Base-by-base conservation (phyloP, 352 stramenopile species). In the Phytophthora brassicae region DNA sequence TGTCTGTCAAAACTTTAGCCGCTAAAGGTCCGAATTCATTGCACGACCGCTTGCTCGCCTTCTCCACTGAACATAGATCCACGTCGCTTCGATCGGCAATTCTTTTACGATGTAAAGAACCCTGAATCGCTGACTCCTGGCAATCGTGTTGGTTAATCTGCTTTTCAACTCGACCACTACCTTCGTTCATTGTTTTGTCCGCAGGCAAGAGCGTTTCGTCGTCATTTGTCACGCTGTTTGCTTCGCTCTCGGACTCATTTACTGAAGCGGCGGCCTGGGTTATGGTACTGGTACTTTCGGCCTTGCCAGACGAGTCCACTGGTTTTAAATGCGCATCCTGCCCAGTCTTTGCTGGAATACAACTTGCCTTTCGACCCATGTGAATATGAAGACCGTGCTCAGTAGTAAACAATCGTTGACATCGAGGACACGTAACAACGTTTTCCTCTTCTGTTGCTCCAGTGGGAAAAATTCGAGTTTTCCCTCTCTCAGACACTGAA, bases 381-480 rank as follows among this genome's bases (percentile, higher is more conserved):
- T 60, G 51, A 38, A 58, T 22, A 19, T 22, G 51, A 14, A 58
- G 23, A 3, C 51, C 51, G n/a, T 49, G 51, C 13, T 31, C 14
- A 6, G 51, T 58, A 38, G 23, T 4, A 48, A 49, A 42, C 3
- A 1, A 12, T 49, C 29, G 46, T 38, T 23, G 17, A 17, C 51
- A 58, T 23, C 14, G 7, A 23, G 51, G 36, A 29, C 51, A 58
- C 1, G n/a, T 14, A 14, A 19, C 41, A 19, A 2, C 28, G 36
- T 20, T 22, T 31, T 19, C 24, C 38, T 39, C 33, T 39, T 39
- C 33, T 19, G 11, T 14, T 39, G 33, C 14, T 17, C 12, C 31
- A 16, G 31, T 9, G 28, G 28, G 28, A 9, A 9, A 33, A 23
- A 16, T 35, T 14, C 24, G 17, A 2, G 22, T 22, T 5, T 44